These are phyloP conservation scores for Globisporangium sylvaticum DNA, from an alignment of 352 stramenopile species.

Conservation along the genomic window DNA sequence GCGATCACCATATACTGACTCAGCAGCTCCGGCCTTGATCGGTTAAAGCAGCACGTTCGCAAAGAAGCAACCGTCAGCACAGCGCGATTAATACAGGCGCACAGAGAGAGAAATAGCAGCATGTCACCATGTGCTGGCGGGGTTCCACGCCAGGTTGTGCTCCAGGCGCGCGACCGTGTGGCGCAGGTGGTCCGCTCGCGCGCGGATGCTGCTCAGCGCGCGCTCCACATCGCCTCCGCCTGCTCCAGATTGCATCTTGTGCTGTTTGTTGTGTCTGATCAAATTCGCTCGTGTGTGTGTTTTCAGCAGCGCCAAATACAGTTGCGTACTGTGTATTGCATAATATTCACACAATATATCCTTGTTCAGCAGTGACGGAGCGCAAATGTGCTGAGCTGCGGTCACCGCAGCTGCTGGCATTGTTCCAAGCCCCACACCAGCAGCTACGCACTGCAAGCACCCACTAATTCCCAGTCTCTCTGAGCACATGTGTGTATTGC, in stretches of 20 bases:
- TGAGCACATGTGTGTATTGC: no score
- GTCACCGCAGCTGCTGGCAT: no score
- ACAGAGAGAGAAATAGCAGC: neutral
- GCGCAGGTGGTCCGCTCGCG: slow-evolving; percentile 73
- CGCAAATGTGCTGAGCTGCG: no score
- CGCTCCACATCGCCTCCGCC: slow-evolving; percentile 66
- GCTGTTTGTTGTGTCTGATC: neutral
- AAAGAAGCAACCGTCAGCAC: neutral
- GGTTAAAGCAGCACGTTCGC: no score
- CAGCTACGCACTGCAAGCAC: no score
- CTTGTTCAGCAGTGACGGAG: no score
- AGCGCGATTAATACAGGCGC: neutral
- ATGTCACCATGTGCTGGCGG: slow-evolving; percentile 66
- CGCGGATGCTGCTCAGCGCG: slow-evolving; percentile 74
- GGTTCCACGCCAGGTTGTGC: slow-evolving; percentile 78
- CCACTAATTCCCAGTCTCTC: no score
- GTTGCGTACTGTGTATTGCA: neutral
- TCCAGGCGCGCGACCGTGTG: slow-evolving; percentile 74
- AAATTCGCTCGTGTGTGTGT: neutral
- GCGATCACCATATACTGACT: slow-evolving; percentile 86
- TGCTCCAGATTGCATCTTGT: slow-evolving; percentile 32
- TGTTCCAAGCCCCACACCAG: no score
- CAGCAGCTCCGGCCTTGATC: slow-evolving; percentile 70
- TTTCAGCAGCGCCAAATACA: neutral
- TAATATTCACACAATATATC: neutral